Conservation (phyloP, 495 filamentous ascomycete species). For the Penicillium pulvis region DNA sequence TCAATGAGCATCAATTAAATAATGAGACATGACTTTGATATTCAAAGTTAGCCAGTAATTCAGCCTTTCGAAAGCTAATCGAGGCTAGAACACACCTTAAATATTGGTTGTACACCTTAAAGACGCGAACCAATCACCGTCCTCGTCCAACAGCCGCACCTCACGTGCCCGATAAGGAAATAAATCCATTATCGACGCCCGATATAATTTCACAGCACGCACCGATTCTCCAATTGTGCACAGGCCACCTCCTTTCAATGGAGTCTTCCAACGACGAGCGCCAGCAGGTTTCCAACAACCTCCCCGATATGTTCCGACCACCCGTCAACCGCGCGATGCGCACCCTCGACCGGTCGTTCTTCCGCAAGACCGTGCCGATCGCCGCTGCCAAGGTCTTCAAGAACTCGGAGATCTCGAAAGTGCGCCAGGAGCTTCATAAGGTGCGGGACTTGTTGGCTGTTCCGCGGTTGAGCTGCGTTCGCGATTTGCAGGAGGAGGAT, state of each 20-base stretch:
- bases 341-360: constrained; percentile 79
- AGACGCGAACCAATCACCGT: not conserved
- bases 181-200: constrained; percentile 12
- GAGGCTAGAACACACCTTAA: too few relatives aligned
- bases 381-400: constrained; percentile 80
- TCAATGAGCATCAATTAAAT: not conserved
- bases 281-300: constrained; percentile 29
- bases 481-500: constrained; percentile 51
- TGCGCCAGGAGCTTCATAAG: constrained; percentile 59
- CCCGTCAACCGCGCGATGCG: constrained; percentile 81
- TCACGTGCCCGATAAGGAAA: constrained; percentile 29
- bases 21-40: too few relatives aligned
- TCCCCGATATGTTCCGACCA: constrained; percentile 68
- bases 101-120: too few relatives aligned
- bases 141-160: not conserved
- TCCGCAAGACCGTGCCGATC: constrained; percentile 70
- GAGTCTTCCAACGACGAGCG: constrained; percentile 22
- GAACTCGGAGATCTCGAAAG: constrained; percentile 65
- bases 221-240: not conserved
- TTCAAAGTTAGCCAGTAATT: too few relatives aligned
- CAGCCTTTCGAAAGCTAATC: too few relatives aligned
- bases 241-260: constrained; percentile 31
- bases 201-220: constrained; percentile 12
- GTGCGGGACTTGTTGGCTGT: constrained; percentile 63
- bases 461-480: constrained; percentile 58